phyloP scores from a whole-genome alignment of 2,329 filamentous ascomycete genomes.

The Aspergillus awamori region DNA sequence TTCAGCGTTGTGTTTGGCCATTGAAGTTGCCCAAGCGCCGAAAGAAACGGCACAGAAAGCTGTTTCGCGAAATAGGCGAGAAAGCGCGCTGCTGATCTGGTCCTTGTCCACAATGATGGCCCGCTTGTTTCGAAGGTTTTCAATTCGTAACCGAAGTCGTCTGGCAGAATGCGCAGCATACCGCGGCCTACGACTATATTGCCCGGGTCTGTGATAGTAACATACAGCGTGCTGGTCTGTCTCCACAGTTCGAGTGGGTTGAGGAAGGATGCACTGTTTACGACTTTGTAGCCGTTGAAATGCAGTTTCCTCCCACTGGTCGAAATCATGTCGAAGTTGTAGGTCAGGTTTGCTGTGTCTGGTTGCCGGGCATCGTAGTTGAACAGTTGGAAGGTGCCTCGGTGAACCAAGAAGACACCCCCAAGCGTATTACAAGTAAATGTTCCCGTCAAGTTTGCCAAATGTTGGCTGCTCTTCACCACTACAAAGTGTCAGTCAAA shows the following conservation, averaged over 20 bases:
- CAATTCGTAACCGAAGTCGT: neutral
- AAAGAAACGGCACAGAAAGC: neutral
- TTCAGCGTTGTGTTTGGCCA: neutral
- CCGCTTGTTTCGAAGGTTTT: neutral
- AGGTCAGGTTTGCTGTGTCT: constrained; percentile 6
- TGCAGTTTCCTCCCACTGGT: neutral
- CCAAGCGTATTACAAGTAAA: constrained; percentile 3
- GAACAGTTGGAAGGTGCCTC: constrained; percentile 6
- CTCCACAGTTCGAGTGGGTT: neutral
- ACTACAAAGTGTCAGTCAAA: neutral
- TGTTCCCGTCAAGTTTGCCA: constrained; percentile 5
- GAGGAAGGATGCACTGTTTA: constrained; percentile 4
- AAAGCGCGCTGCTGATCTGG: neutral
- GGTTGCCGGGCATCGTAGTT: constrained; percentile 7
- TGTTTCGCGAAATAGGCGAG: constrained; percentile 1
- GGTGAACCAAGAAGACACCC: neutral
- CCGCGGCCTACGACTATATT: neutral
- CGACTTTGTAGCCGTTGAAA: constrained; percentile 6
- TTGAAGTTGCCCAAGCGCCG: neutral
- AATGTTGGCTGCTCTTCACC: neutral
- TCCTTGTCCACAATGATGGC: neutral
- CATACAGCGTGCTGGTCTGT: constrained; percentile 6
- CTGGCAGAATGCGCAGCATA: neutral
- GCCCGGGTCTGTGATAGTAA: neutral
- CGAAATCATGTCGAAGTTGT: constrained; percentile 5